A percentile compares a stretch with the other conserved stretches of the same genome.
phyloP scores from a whole-genome alignment of 768 basidiomycete genomes.

The Boletus huronensis region DNA sequence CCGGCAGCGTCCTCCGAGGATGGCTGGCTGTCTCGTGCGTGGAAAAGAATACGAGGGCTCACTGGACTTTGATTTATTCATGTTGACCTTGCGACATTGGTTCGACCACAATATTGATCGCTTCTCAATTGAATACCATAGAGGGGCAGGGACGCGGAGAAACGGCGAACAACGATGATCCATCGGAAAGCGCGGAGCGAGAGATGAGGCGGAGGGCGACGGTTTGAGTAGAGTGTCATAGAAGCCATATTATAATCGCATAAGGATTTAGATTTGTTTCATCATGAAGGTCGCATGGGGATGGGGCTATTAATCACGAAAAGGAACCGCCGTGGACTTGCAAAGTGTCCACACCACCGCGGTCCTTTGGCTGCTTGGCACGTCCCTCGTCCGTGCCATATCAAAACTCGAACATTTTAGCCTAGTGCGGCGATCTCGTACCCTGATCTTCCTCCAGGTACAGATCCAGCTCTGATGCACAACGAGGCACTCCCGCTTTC shows the following conservation, averaged over 20 bases:
- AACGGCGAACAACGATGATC: slow-evolving; percentile 30
- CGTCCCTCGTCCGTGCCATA: background rate
- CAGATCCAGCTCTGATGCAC: slow-evolving; percentile 13
- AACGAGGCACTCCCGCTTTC: slow-evolving; percentile 12
- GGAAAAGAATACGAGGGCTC: slow-evolving; percentile 65
- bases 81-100: slow-evolving; percentile 37
- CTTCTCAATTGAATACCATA: slow-evolving; percentile 33
- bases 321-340: slow-evolving; percentile 17
- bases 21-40: slow-evolving; percentile 68
- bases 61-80: slow-evolving; percentile 65
- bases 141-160: slow-evolving; percentile 18
- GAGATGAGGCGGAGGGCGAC: slow-evolving; percentile 51
- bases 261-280: slow-evolving; percentile 16
- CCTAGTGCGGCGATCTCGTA: slow-evolving; percentile 29
- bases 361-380: slow-evolving; percentile 2
- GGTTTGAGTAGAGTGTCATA: slow-evolving; percentile 33
- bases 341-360: slow-evolving; percentile 13
- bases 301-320: slow-evolving; percentile 1
- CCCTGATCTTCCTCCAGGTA: slow-evolving; percentile 23
- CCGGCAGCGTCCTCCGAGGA: slow-evolving; percentile 49
- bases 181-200: slow-evolving; percentile 41
- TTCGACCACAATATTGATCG: slow-evolving; percentile 12
- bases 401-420: slow-evolving; percentile 21
- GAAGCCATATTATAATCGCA: slow-evolving; percentile 27
- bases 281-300: slow-evolving; percentile 18